Evolutionary conservation across 2,329 filamentous ascomycete genomes (phyloP).

Genomic region (Aspergillus proliferans): DNA sequence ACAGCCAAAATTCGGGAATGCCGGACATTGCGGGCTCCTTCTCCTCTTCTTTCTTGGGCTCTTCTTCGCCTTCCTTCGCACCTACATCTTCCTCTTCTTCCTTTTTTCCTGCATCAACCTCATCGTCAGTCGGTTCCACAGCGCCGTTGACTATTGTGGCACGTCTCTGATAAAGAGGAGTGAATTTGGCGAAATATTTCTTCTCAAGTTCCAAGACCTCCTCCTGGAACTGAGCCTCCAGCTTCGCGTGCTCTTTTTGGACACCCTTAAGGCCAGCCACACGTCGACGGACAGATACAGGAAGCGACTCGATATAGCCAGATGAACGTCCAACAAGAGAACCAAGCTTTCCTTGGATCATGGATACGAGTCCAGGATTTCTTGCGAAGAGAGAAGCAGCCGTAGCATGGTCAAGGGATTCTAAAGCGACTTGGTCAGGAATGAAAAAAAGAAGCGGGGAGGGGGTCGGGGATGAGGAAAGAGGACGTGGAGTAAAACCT

Average conservation of each 20-base stretch:
- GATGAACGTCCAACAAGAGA: constrained; percentile 91
- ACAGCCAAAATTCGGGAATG: constrained; percentile 99
- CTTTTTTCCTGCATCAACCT: constrained; percentile 80
- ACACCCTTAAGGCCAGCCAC: constrained; percentile 95
- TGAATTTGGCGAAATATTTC: constrained; percentile 99
- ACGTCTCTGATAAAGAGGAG: constrained; percentile 92
- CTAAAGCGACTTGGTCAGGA: constrained; percentile 44
- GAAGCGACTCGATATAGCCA: constrained; percentile 95
- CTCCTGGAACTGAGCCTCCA: constrained; percentile 97
- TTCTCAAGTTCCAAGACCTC: constrained; percentile 97
- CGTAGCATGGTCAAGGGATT: constrained; percentile 80
- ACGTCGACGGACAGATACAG: constrained; percentile 79
- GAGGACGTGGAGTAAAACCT: constrained; percentile 3
- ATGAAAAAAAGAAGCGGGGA: constrained; percentile 7
- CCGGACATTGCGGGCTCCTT: constrained; percentile 55
- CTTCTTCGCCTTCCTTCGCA: constrained; percentile 53
- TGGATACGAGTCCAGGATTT: constrained; percentile 88
- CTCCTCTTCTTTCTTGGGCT: constrained; percentile 42
- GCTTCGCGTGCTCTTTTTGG: constrained; percentile 96
- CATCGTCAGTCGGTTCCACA: constrained; percentile 76
- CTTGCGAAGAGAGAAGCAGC: constrained; percentile 91
- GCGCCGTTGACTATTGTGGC: constrained; percentile 84
- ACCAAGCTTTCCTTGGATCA: constrained; percentile 96
- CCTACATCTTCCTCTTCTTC: constrained; percentile 63
- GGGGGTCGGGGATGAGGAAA: background rate